These are phyloP conservation scores for Daedaleopsis sinensis DNA, from an alignment of 768 basidiomycete genomes.

Conservation along the genomic window DNA sequence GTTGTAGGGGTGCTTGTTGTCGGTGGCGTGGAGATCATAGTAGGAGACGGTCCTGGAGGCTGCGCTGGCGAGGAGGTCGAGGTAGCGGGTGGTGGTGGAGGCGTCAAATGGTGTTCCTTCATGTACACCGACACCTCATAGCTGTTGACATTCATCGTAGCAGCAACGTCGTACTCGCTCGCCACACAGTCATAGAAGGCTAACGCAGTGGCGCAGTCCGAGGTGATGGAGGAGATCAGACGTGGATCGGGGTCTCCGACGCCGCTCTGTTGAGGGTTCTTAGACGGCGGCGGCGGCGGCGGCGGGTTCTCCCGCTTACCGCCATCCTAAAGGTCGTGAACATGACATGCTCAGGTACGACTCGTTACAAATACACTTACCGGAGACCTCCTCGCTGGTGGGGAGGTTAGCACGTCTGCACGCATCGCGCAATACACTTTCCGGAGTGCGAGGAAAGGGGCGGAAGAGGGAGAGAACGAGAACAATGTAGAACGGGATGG, in stretches of 20 bases:
- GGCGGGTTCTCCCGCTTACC: too few species aligned
- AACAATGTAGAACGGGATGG: background rate
- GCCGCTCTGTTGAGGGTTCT: too few species aligned
- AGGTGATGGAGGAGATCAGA: background rate
- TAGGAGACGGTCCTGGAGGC: background rate
- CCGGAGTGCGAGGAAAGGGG: background rate
- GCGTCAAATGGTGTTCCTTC: background rate
- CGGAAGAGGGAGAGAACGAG: background rate
- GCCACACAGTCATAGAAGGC: background rate
- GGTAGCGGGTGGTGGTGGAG: background rate
- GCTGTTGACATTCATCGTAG: background rate
- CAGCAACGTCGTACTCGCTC: background rate
- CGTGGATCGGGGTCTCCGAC: too few species aligned
- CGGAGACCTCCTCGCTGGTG: background rate
- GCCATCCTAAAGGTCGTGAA: too few species aligned
- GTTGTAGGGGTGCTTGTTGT: background rate
- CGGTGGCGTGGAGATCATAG: background rate
- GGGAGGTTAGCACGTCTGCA: background rate
- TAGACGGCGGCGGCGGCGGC: too few species aligned
- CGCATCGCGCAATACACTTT: background rate
- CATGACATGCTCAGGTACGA: too few species aligned
- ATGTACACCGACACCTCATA: background rate
- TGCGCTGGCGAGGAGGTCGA: background rate
- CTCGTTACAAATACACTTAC: too few species aligned
- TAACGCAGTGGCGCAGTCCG: background rate